These are phyloP conservation scores for Rossbeevera mucosa DNA, from an alignment of 768 basidiomycete species.

Conservation along the genomic window DNA sequence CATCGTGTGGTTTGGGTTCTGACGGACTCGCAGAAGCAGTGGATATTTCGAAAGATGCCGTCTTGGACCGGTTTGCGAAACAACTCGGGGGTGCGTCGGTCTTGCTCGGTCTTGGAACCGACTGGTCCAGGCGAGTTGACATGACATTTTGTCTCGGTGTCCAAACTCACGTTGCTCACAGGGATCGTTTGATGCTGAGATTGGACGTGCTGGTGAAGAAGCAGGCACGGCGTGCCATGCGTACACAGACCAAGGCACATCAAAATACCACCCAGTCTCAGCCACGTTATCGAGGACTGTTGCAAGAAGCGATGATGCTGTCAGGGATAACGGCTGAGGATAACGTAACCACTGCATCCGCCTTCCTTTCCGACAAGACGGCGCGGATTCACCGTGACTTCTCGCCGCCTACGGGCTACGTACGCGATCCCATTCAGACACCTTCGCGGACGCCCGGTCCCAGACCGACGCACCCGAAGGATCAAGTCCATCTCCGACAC, in stretches of 20 bases:
- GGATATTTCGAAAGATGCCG: slow-evolving; percentile 47
- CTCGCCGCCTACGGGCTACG: slow-evolving; percentile 32
- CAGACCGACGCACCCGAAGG: slow-evolving; percentile 52
- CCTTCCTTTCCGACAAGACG: slow-evolving; percentile 18
- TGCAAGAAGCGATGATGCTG: slow-evolving; percentile 27
- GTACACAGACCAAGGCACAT: background rate
- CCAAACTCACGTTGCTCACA: slow-evolving; percentile 5
- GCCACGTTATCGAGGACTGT: slow-evolving; percentile 54
- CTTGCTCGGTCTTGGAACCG: slow-evolving; percentile 39
- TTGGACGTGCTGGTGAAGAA: slow-evolving; percentile 30
- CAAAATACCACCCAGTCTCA: slow-evolving; percentile 29
- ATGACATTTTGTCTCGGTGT: background rate
- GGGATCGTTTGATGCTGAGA: slow-evolving; percentile 26
- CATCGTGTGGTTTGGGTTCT: slow-evolving; percentile 21
- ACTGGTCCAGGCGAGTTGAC: slow-evolving; percentile 54
- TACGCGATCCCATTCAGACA: slow-evolving; percentile 54
- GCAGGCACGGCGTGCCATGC: slow-evolving; percentile 13
- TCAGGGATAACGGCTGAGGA: slow-evolving; percentile 14
- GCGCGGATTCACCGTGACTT: slow-evolving; percentile 39
- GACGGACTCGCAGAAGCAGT: slow-evolving; percentile 49
- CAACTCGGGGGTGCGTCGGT: slow-evolving; percentile 44
- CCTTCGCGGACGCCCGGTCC: slow-evolving; percentile 50
- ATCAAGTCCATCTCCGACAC: slow-evolving; percentile 58
- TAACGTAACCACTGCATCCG: slow-evolving; percentile 11
- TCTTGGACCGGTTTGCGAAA: slow-evolving; percentile 56